phyloP scores from a whole-genome alignment of 257 asterid species.

The Solanum lignicaule region DNA sequence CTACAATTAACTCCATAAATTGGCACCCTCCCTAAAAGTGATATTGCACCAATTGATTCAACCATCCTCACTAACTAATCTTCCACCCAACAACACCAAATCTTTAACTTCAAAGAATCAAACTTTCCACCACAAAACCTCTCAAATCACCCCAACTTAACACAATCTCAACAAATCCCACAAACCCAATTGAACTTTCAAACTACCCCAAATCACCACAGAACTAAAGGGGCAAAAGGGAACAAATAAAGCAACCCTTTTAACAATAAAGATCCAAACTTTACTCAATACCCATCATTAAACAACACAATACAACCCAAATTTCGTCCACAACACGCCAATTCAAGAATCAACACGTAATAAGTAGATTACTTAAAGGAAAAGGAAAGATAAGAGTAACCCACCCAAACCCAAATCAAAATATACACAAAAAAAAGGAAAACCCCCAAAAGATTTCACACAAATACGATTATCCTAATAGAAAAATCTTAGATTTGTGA shows the following conservation, averaged over 20 bases:
- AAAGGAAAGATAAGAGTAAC: background rate
- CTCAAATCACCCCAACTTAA: background rate
- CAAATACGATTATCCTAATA: background rate
- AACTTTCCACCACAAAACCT: conserved; percentile 3
- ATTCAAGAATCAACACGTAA: conserved; percentile 10
- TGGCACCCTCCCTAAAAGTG: conserved; percentile 53
- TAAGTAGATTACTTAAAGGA: conserved; percentile 6
- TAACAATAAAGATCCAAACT: conserved; percentile 25
- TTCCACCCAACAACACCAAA: background rate
- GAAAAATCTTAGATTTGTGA: background rate
- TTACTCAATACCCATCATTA: conserved; percentile 29
- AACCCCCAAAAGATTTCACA: background rate
- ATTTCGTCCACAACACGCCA: conserved; percentile 18
- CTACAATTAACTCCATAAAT: conserved; percentile 25
- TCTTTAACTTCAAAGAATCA: conserved; percentile 1
- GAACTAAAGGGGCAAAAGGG: background rate
- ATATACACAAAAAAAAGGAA: background rate
- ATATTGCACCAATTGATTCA: conserved; percentile 65
- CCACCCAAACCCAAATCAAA: background rate
- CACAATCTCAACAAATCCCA: background rate
- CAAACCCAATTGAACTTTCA: background rate
- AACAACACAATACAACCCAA: conserved; percentile 13
- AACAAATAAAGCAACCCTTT: conserved; percentile 6
- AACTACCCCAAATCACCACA: background rate
- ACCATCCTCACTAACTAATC: conserved; percentile 37